phyloP scores from a whole-genome alignment of 257 asterid species.

The Parsonsia alboflavescens region DNA sequence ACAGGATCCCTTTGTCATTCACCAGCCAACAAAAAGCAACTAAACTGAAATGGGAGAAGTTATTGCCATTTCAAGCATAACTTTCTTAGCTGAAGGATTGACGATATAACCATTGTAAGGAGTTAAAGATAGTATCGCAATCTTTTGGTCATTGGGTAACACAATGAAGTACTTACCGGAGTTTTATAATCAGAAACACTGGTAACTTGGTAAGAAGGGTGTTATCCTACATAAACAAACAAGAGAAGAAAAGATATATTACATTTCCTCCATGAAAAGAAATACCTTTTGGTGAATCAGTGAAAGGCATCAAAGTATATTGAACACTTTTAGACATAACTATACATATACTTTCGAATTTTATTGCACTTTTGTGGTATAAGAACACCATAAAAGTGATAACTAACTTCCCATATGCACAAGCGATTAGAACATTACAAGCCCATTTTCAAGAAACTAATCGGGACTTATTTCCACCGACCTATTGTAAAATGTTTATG shows the following conservation, averaged over 20 bases:
- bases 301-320: neutral
- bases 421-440: neutral
- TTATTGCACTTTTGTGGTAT: neutral
- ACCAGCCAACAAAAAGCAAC: neutral
- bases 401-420: neutral
- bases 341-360: neutral
- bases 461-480: neutral
- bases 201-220: neutral
- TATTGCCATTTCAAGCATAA: neutral
- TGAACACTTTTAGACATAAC: neutral
- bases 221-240: neutral
- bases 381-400: neutral
- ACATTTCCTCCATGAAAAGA: neutral
- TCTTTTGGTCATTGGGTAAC: neutral
- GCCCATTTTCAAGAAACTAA: neutral
- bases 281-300: neutral
- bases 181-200: neutral
- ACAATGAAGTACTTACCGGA: neutral
- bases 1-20: neutral
- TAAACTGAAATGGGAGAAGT: neutral
- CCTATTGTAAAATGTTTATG: neutral
- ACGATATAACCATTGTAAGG: neutral
- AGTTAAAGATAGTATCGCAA: neutral
- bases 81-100: neutral
- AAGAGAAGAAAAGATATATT: neutral